Evolutionary conservation across 495 filamentous ascomycete species (phyloP), one percentile per base, ranked within the genome.

Genomic region (Umbilicaria muhlenbergii): DNA sequence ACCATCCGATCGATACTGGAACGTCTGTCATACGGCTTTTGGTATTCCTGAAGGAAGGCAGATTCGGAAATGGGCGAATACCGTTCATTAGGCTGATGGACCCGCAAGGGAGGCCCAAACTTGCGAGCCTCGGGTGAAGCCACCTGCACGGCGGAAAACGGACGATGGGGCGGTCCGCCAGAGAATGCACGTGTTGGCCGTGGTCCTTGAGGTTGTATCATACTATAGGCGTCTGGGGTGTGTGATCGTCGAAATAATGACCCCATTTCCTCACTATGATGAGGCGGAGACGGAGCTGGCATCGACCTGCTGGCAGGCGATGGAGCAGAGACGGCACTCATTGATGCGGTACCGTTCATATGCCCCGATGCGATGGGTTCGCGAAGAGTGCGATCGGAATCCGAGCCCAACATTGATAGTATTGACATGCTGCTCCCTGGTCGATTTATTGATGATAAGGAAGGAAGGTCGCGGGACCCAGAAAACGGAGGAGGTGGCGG

Each of bases 391-490:
- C 75, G 75, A 37, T 80, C 80, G 16, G 70, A 54, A 43, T 73
- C 74, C 11, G 66, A 60, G 40, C 71, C 77, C 38, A 98, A 74
- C 72, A 98, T 86, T 16, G 91, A 84, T 8, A 86, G 91, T 53
- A 98, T 98, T 16, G 91, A 93, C 91, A 98, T 96, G 66, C 81
- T 83, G 60, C 81, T 81, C 12, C 77, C 75, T 10, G 71, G 71
- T 34, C 76, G 71, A 57, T 71, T 64, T 31, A 61, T 53, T 36
- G 68, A 56, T 38, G 57, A 60, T 39, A 62, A 55, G 11, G 67
- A 62, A 41, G 67, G 62, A 19, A 68, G 60, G 48, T 81, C 75
- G 51, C 77, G 70, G 28, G 61, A 59, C 37, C 45, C 48, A 10
- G 63, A 55, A 45, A 73, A 70, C 39, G 68, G 63, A 34, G 63